These are phyloP conservation scores for Trichoderma pleuroti DNA, from an alignment of 2,329 filamentous ascomycete species.

Conservation along the genomic window DNA sequence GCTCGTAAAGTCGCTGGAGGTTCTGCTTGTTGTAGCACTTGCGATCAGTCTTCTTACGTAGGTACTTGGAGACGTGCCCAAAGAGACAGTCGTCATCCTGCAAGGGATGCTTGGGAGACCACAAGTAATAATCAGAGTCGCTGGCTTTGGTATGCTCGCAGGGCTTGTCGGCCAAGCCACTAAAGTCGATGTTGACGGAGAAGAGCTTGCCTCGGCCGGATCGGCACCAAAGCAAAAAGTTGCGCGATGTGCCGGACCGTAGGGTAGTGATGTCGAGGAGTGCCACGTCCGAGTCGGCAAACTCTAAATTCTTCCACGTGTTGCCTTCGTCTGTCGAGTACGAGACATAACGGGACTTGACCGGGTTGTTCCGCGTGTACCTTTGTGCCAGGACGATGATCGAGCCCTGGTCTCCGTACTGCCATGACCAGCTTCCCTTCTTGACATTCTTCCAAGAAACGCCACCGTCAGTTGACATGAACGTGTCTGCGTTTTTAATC, in stretches of 20 bases:
- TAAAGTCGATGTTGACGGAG: constrained; percentile 86
- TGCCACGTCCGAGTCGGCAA: constrained; percentile 66
- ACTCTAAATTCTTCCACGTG: constrained; percentile 73
- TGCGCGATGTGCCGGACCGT: constrained; percentile 81
- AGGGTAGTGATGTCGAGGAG: constrained; percentile 83
- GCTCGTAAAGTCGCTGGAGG: constrained; percentile 67
- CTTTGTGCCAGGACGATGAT: constrained; percentile 84
- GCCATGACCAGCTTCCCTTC: constrained; percentile 88
- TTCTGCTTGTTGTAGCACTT: constrained; percentile 79
- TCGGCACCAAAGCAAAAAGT: constrained; percentile 86
- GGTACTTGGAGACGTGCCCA: constrained; percentile 82
- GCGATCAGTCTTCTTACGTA: constrained; percentile 78
- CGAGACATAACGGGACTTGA: constrained; percentile 65
- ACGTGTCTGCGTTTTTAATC: constrained; percentile 76
- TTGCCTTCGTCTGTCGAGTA: constrained; percentile 80
- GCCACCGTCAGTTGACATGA: constrained; percentile 87
- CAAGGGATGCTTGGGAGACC: constrained; percentile 81
- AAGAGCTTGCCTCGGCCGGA: constrained; percentile 54
- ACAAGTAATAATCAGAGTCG: constrained; percentile 73
- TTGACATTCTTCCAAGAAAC: constrained; percentile 81
- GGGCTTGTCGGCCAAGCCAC: constrained; percentile 67
- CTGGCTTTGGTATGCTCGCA: constrained; percentile 67
- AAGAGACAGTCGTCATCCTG: constrained; percentile 82
- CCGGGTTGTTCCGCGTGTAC: constrained; percentile 59
- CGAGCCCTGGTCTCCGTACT: constrained; percentile 92